A percentile compares a stretch with the other conserved stretches of the same genome.
Conservation (phyloP, 441 rosid genomes). For the Oxalis stricta region DNA sequence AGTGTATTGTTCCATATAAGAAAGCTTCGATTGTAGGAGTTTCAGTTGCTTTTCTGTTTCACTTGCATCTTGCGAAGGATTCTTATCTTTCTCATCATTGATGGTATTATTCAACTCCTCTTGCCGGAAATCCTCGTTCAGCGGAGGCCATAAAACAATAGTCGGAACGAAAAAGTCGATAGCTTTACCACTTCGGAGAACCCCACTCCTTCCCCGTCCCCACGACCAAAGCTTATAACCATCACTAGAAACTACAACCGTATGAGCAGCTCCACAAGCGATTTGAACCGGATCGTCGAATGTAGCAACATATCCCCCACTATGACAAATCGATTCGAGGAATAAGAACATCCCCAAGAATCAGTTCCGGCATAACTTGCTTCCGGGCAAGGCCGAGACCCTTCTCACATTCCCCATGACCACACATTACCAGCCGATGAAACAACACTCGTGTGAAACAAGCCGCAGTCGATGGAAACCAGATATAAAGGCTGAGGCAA, state of each 20-base stretch:
- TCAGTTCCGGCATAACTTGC: conserved; percentile 46
- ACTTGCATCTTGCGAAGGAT: conserved; percentile 8
- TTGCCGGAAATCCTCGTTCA: conserved; percentile 21
- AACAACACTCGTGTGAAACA: conserved; percentile 79
- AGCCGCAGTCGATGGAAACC: conserved; percentile 71
- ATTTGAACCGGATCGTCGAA: conserved; percentile 52
- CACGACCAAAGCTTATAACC: conserved; percentile 84
- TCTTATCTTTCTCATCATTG: conserved; percentile 18
- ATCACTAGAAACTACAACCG: conserved; percentile 49
- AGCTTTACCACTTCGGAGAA: conserved; percentile 55
- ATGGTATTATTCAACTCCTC: conserved; percentile 10
- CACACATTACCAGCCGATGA: conserved; percentile 75
- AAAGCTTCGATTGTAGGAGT: conserved; percentile 44
- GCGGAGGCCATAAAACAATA: conserved; percentile 51
- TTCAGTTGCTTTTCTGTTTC: conserved; percentile 46
- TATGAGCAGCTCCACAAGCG: conserved; percentile 86
- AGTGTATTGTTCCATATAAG: conserved; percentile 55
- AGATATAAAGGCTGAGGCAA: conserved; percentile 36
- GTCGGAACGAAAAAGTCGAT: conserved; percentile 35
- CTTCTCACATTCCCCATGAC: conserved; percentile 96
- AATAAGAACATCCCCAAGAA: conserved; percentile 56
- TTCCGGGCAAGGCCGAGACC: conserved; percentile 77
- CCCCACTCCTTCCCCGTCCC: conserved; percentile 91
- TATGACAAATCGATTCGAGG: conserved; percentile 34
- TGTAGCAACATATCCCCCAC: conserved; percentile 19